These are phyloP conservation scores for Lentinula lateritia DNA, from an alignment of 768 basidiomycete genomes.

Conservation along the genomic window DNA sequence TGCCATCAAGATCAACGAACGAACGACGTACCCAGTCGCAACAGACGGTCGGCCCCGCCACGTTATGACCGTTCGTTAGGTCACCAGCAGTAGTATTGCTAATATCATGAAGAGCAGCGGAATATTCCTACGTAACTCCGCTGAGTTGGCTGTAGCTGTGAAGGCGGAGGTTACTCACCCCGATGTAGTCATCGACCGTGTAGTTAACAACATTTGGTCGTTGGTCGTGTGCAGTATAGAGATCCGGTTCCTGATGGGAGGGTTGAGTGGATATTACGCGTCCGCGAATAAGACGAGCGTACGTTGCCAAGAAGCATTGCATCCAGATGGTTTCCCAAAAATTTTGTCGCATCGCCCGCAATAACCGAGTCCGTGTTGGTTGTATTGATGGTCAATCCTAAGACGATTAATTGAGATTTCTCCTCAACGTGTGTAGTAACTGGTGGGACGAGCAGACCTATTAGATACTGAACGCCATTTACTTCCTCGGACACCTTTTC, in stretches of 20 bases:
- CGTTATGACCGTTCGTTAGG: slow-evolving; percentile 26
- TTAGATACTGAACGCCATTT: slow-evolving; percentile 21
- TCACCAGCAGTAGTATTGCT: slow-evolving; percentile 32
- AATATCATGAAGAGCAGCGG: slow-evolving; percentile 27
- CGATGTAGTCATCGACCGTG: slow-evolving; percentile 38
- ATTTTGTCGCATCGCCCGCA: slow-evolving; percentile 28
- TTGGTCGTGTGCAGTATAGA: slow-evolving; percentile 40
- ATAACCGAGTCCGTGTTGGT: slow-evolving; percentile 29
- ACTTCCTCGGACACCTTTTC: slow-evolving; percentile 28
- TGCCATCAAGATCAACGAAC: background rate
- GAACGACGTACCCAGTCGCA: slow-evolving; percentile 39
- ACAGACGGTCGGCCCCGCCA: slow-evolving; percentile 47
- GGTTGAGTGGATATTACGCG: background rate
- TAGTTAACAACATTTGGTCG: slow-evolving; percentile 41
- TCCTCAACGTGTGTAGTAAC: slow-evolving; percentile 5
- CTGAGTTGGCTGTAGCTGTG: background rate
- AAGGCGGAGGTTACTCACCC: slow-evolving; percentile 20
- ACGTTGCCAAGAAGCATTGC: slow-evolving; percentile 47
- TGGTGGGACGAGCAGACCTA: slow-evolving; percentile 15
- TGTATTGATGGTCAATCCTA: slow-evolving; percentile 38
- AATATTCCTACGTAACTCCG: slow-evolving; percentile 31
- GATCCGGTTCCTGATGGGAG: slow-evolving; percentile 47
- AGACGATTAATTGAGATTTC: background rate
- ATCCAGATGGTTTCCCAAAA: slow-evolving; percentile 35
- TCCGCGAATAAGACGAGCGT: slow-evolving; percentile 4